Evolutionary conservation across 1,139 yeast species (phyloP), one percentile per base, ranked within the genome.

Genomic region (Casaregolazyma suthepensis): DNA sequence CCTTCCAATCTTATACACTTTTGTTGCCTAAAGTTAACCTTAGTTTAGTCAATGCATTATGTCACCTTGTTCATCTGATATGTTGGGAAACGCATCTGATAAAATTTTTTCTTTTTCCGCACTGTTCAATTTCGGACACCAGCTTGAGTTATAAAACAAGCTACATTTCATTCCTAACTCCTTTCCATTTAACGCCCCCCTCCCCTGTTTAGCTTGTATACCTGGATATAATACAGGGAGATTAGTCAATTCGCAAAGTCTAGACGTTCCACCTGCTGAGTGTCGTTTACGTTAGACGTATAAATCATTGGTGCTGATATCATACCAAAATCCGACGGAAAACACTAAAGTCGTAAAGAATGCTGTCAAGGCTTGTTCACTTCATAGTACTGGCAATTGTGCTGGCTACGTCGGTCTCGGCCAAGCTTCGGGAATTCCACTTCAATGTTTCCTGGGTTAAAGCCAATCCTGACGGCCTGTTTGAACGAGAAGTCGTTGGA

Each of bases 381-480:
- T n/a, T 29, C 38, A n/a, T 19, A 13, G 23, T 47, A 5, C 38
- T 47, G 50, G 17, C 44, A 26, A 13, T 17, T 19, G 31, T 47
- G 35, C 37, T 47, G 37, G 35, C 44, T 31, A 38, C 50, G 20
- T 38, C 50, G 10, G 50, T 61, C 44, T 42, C 59, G 17, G 88
- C 86, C 6, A 74, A 77, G 55, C 82, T 87, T 43, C 89, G 82
- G 62, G 72, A 75, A 2, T 86, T 74, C 73, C 77, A 87, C 72
- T 90, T 85, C 82, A 81, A 86, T 54, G 79, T 91, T 26, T 80
- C 85, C 3, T 87, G 89, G 83, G 84, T 81, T 46, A 67, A 67
- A n/a, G 84, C 82, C 40, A 85, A 87, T 68, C 90, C 91, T 1
- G 97, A 90, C 67, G 96, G 96, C 31, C 67, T 72, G 38, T 67